Conservation (phyloP, 1,284 basidiomycete genomes). For the Anthracocystis setariae region DNA sequence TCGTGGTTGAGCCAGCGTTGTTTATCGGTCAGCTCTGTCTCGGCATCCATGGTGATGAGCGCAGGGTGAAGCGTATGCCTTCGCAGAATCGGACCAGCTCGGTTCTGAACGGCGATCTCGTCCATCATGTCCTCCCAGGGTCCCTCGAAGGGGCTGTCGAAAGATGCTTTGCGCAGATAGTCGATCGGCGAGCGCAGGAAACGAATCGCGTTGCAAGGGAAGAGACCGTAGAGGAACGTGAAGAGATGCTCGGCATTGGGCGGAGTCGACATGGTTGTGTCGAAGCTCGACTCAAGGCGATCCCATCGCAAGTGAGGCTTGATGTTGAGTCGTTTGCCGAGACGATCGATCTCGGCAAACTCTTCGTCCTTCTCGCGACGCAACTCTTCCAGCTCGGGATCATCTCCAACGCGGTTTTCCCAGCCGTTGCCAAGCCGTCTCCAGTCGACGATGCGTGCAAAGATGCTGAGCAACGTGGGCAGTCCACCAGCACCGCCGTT, state of each 20-base stretch:
- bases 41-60: slow-evolving; percentile 76
- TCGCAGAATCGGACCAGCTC: slow-evolving; percentile 73
- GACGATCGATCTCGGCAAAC: slow-evolving; percentile 50
- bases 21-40: slow-evolving; percentile 74
- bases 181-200: slow-evolving; percentile 77
- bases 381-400: slow-evolving; percentile 33
- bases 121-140: slow-evolving; percentile 74
- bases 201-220: slow-evolving; percentile 81
- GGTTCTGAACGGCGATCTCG: slow-evolving; percentile 70
- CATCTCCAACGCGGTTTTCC: slow-evolving; percentile 47
- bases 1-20: slow-evolving; percentile 77
- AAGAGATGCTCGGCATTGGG: slow-evolving; percentile 70
- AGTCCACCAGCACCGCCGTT: slow-evolving; percentile 58
- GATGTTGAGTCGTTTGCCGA: slow-evolving; percentile 54
- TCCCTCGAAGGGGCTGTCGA: slow-evolving; percentile 70
- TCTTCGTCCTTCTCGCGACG: slow-evolving; percentile 56
- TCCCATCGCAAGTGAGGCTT: slow-evolving; percentile 51
- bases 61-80: slow-evolving; percentile 79
- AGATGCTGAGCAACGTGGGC: slow-evolving; percentile 58
- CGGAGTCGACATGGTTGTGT: slow-evolving; percentile 43
- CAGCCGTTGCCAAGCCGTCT: slow-evolving; percentile 51
- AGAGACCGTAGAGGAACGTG: slow-evolving; percentile 84
- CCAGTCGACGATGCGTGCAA: slow-evolving; percentile 62
- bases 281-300: slow-evolving; percentile 52
- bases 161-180: slow-evolving; percentile 75